phyloP scores from a whole-genome alignment of 164 flowering plant genomes.

The Magnolia kwangsiensis region DNA sequence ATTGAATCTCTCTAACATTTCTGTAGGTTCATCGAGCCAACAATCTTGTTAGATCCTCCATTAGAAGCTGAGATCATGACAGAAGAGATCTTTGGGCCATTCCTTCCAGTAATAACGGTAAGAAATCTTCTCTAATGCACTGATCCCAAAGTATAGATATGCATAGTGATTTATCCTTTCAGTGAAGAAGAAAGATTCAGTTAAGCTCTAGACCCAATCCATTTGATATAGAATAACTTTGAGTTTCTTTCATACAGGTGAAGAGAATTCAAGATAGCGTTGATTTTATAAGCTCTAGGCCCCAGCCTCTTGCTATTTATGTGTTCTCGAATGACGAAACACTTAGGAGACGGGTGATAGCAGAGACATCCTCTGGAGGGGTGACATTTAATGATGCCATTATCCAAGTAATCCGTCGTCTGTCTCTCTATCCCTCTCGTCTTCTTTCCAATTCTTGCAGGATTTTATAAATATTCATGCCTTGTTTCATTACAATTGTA shows the following conservation, averaged over 20 bases:
- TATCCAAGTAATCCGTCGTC: slow-evolving; percentile 49
- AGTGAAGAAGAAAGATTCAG: neutral
- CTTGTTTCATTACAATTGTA: slow-evolving; percentile 27
- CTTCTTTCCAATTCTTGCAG: neutral
- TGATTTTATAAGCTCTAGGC: slow-evolving; percentile 66
- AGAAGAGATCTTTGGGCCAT: slow-evolving; percentile 90
- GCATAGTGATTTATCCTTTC: neutral
- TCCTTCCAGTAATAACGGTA: slow-evolving; percentile 89
- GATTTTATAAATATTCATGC: neutral
- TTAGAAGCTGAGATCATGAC: slow-evolving; percentile 75
- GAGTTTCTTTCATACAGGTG: slow-evolving; percentile 36
- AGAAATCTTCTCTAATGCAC: slow-evolving; percentile 14
- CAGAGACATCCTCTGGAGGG: slow-evolving; percentile 79
- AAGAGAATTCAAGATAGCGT: slow-evolving; percentile 74
- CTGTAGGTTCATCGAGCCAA: slow-evolving; percentile 76
- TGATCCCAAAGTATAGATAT: neutral
- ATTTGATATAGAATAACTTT: neutral
- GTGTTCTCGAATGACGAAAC: slow-evolving; percentile 63
- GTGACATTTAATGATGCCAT: slow-evolving; percentile 71
- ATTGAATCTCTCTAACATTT: neutral
- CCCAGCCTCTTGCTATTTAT: slow-evolving; percentile 70
- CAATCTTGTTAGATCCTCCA: slow-evolving; percentile 83
- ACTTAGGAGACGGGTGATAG: slow-evolving; percentile 45
- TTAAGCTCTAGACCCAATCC: neutral
- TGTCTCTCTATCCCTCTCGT: neutral